Evolutionary conservation across 1,139 yeast species (phyloP), one percentile per base, ranked within the genome.

Genomic region (Saccharomyces hybrid): DNA sequence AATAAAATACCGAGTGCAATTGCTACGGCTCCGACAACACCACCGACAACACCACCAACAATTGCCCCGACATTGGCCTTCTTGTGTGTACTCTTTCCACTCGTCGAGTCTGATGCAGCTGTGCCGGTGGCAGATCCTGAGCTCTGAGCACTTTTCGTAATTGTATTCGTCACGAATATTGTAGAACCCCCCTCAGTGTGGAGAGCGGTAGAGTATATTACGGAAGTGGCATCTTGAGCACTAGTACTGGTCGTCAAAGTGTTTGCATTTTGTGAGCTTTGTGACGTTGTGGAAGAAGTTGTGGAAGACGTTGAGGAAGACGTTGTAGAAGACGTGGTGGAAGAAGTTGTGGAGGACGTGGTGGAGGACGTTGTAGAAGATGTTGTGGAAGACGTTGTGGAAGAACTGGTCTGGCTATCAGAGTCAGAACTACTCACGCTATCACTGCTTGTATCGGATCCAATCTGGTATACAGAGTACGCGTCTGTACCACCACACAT

Each of bases 401-500:
- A 24, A 34, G 42, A 34, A n/a, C 31, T 38, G 12, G 46, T 8
- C 7, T 28, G 19, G 5, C 6, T 26, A 38, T 21, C 28, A 7
- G 38, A 19, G 4, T 27, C 42, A 8, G 55, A 27, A 14, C 48
- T 31, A 38, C 44, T 47, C 4, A 47, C 38, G 14, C 34, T 46
- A 12, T n/a, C 9, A 14, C n/a, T 32, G 29, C n/a, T 48, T 28
- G 42, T 59, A 8, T 69, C 70, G 50, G 57, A 63, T 31, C 76
- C 59, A 53, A 63, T 64, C 4, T 68, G 65, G 52, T 67, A 72
- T 38, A 72, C 70, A 5, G 68, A 62, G 54, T 63, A 75, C 4
- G 75, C 77, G 32, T 73, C 71, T 34, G 73, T 60, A 64, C 78
- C 78, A 58, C 78, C 78, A 62, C 78, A 75, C 62, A 60, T 63